Evolutionary conservation across 768 basidiomycete species (phyloP), one percentile per base, ranked within the genome.

Genomic region (Cystofilobasidium bisporidii): DNA sequence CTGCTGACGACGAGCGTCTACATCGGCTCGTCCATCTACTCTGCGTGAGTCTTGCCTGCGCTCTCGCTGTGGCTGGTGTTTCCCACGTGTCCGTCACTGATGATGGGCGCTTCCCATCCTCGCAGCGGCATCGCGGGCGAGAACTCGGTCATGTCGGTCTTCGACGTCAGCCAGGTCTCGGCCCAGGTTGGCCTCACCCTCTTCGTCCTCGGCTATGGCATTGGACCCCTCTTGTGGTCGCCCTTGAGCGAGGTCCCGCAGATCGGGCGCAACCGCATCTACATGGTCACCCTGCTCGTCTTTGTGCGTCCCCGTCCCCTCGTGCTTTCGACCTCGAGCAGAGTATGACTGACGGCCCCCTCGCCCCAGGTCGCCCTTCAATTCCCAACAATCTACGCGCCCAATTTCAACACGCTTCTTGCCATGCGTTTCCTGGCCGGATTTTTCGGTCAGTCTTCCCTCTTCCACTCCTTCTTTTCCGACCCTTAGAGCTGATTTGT

Each of bases 181-280:
- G 76, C 73, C 3, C 76, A 72, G 0, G 69, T 77, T 17, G 77
- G 75, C 28, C 61, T 79, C 2, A 74, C 77, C 0, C 72, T 78
- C 18, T 79, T 77, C 70, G 77, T 79, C 26, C 63, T 70, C 9
- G 77, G 73, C 2, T 79, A 79, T 72, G 79, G 76, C 15, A 69
- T 78, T 20, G 77, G 75, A 0, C 75, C 75, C 0, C 70, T 74
- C 59, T 61, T 71, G 71, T 70, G 73, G 43, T 69, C 70, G 6
- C 73, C 74, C 1, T 47, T 74, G 33, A 71, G 75, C 6, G 79
- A 80, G 64, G 74, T 79, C 32, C 76, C 78, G 0, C 41, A 70
- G 1, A 72, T 79, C 50, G 79, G 79, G 15, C 71, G 79, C 5
- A 76, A 72, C 26, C 69, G 74, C 3, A 72, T 75, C 26, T 79